Percentiles rank a stretch among this genome's conserved stretches.
Evolutionary conservation across 169 alveolate species (phyloP).

Genomic region (Plasmodium reichenowi): DNA sequence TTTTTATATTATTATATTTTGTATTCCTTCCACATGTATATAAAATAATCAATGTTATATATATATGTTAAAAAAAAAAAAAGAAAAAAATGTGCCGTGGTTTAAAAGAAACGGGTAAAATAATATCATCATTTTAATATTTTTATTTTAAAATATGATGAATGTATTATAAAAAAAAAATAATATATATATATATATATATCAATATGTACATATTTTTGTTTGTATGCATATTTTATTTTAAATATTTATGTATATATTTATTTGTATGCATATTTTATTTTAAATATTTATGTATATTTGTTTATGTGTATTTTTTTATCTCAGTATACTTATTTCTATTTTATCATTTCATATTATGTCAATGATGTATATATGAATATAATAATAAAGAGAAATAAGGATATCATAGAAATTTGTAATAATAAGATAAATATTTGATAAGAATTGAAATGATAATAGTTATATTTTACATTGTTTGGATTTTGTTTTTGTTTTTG

Average conservation of each 20-base stretch:
- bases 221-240: no score
- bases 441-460: constrained; percentile 37
- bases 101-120: no score
- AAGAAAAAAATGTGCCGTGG: no score
- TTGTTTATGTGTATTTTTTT: neutral
- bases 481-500: neutral
- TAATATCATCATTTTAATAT: no score
- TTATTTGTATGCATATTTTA: neutral
- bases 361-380: constrained; percentile 49
- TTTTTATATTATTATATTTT: no score
- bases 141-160: no score
- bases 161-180: no score
- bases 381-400: constrained; percentile 32
- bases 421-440: constrained; percentile 34
- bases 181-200: no score
- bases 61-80: no score
- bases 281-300: neutral
- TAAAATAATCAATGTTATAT: no score
- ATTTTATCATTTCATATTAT: neutral
- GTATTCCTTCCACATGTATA: no score
- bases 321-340: neutral
- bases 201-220: no score
- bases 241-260: neutral
- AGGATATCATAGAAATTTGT: constrained; percentile 23
- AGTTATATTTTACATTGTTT: neutral